phyloP scores from a whole-genome alignment of 495 filamentous ascomycete genomes.

The Penicillium bovifimosum region DNA sequence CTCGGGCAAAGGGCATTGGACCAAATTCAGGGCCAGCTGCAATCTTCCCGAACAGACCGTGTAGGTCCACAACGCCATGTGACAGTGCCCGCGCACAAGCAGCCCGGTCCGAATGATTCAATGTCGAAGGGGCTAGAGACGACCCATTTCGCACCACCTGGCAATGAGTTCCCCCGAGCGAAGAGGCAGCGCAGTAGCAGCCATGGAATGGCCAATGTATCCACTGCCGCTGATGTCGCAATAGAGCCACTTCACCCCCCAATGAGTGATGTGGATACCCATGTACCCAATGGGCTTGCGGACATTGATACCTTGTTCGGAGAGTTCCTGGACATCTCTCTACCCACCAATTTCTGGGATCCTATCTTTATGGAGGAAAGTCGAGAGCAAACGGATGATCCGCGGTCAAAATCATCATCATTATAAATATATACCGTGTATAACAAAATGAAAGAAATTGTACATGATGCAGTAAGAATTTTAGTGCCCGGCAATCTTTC shows the following conservation, averaged over 20 bases:
- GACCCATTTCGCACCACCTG: background rate
- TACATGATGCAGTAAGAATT: conserved; percentile 4
- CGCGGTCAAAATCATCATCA: conserved; percentile 10
- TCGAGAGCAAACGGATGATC: background rate
- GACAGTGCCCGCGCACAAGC: background rate
- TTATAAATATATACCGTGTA: conserved; percentile 10
- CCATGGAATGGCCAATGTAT: background rate
- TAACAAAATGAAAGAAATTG: conserved; percentile 1
- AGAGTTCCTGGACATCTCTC: conserved; percentile 37
- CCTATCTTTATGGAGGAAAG: conserved; percentile 30
- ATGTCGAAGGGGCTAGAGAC: background rate
- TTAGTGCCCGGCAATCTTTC: background rate
- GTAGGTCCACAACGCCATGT: background rate
- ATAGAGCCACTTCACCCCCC: conserved; percentile 1
- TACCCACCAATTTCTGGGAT: conserved; percentile 42
- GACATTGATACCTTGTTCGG: conserved; percentile 41
- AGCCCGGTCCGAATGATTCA: background rate
- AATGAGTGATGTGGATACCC: conserved; percentile 4
- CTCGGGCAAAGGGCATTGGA: conserved; percentile 42
- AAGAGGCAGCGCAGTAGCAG: background rate
- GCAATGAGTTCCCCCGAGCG: background rate
- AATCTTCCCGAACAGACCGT: background rate
- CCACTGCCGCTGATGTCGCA: background rate
- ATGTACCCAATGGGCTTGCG: conserved; percentile 23
- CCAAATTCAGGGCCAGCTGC: conserved; percentile 23